Base-by-base conservation (phyloP, 2,329 filamentous ascomycete species). In the Coleophoma cylindrospora region DNA sequence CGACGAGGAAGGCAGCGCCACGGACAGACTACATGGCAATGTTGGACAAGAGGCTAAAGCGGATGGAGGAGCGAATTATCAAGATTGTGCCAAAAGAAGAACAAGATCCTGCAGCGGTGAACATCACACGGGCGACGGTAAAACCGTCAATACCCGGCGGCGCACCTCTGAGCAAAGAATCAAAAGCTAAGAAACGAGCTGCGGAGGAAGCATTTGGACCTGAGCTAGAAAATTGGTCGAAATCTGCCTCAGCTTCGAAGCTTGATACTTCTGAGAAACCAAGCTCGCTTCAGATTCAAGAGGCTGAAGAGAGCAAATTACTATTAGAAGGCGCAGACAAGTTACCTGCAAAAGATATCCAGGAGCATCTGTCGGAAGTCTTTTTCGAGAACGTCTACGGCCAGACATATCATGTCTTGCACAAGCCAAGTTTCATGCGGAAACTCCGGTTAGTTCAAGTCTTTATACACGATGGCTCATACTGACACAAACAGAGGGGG, bases 1-100 rank as follows among this genome's bases (percentile, higher is more conserved):
- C 91, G 0, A 91, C 91, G 4, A 80, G 94, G 53, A 97, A 97
- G 68, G 91, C 92, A 1, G 91, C 91, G 3, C 94, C 94, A 3
- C 80, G 94, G 47, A 97, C 94, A 15, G 94, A 97, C 69, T 97
- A 97, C 69, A 97, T 97, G 94, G 91, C 91, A 40, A 97, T 97
- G 91, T 73, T 97, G 61, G 94, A 97, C 70, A 96, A 96, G 70
- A 81, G 94, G 48, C 69, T 97, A 58, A 96, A 95, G 74, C 80
- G 92, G 50, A 97, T 97, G 94, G 94, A 99, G 69, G 92, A 97
- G 63, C 86, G 92, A 50, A 94, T 97, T 55, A 95, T 97, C 71
- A 96, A 96, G 67, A 86, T 92, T 51, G 87, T 97, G 27, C 92
- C 94, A 0, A 95, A 92, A 64, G 81, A 89, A 40, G 91, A 95